phyloP scores from a whole-genome alignment of 345 rosid species.

The Theobroma cacao region DNA sequence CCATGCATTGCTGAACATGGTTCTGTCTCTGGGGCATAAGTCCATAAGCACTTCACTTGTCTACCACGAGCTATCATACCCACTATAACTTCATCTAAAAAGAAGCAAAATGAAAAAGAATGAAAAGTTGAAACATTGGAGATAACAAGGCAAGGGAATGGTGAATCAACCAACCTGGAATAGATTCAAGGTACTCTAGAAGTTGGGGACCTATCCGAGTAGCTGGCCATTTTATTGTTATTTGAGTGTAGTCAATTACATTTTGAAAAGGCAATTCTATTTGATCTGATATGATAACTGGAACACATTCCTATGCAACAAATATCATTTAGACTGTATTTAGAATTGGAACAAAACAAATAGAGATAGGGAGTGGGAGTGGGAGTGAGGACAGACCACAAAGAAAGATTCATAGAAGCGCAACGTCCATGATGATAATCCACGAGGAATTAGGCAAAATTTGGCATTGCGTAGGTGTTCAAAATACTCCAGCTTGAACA shows the following conservation, averaged over 20 bases:
- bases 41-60: constrained; percentile 73
- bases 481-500: constrained; percentile 76
- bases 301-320: constrained; percentile 74
- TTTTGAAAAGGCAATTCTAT: constrained; percentile 90
- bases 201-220: constrained; percentile 66
- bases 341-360: background rate
- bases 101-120: background rate
- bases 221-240: constrained; percentile 97
- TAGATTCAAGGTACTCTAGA: constrained; percentile 77
- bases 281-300: constrained; percentile 85
- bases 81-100: constrained; percentile 57
- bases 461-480: constrained; percentile 84
- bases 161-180: constrained; percentile 40
- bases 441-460: constrained; percentile 96
- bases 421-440: constrained; percentile 97
- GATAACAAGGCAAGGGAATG: no score
- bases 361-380: constrained; percentile 22
- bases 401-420: constrained; percentile 90
- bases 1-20: constrained; percentile 80
- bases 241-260: constrained; percentile 63
- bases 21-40: constrained; percentile 57
- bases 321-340: background rate
- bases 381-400: no score
- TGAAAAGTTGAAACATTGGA: background rate
- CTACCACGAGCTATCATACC: constrained; percentile 69